Conservation (phyloP, 2,329 filamentous ascomycete species). For the Colletotrichum sp. region DNA sequence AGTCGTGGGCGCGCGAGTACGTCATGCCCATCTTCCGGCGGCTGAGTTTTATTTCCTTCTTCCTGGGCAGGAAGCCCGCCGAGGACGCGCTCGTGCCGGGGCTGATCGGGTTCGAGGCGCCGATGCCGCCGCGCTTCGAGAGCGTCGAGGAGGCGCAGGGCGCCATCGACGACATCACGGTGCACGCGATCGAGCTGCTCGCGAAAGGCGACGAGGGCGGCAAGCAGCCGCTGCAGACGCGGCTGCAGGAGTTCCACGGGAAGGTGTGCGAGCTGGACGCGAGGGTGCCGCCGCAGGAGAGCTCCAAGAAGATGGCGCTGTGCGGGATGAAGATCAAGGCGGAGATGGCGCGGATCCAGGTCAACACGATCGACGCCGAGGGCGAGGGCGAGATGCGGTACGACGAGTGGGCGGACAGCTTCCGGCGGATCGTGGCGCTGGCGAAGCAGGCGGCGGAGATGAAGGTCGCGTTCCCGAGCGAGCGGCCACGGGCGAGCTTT, state of each 20-base stretch:
- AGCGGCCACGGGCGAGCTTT: slow-evolving; percentile 24
- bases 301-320: neutral
- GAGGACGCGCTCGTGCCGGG: slow-evolving; percentile 34
- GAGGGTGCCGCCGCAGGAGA: slow-evolving; percentile 15
- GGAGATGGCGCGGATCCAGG: slow-evolving; percentile 39
- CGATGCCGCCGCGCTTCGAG: slow-evolving; percentile 37
- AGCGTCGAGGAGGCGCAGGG: slow-evolving; percentile 32
- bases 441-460: slow-evolving; percentile 20
- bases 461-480: neutral
- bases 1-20: slow-evolving; percentile 39
- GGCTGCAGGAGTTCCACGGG: slow-evolving; percentile 36
- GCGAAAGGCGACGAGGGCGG: slow-evolving; percentile 32
- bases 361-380: slow-evolving; percentile 29
- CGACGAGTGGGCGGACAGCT: slow-evolving; percentile 36
- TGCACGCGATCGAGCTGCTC: neutral
- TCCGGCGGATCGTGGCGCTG: slow-evolving; percentile 39
- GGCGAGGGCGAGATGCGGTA: slow-evolving; percentile 33
- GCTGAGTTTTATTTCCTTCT: slow-evolving; percentile 6
- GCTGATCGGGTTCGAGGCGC: slow-evolving; percentile 32
- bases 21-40: slow-evolving; percentile 9
- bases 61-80: slow-evolving; percentile 15
- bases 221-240: slow-evolving; percentile 27
- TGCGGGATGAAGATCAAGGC: slow-evolving; percentile 18
- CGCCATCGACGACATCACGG: slow-evolving; percentile 38
- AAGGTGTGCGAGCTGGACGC: slow-evolving; percentile 31